Conservation (phyloP, 306 rosid genomes). For the Inga leiocalycina region DNA sequence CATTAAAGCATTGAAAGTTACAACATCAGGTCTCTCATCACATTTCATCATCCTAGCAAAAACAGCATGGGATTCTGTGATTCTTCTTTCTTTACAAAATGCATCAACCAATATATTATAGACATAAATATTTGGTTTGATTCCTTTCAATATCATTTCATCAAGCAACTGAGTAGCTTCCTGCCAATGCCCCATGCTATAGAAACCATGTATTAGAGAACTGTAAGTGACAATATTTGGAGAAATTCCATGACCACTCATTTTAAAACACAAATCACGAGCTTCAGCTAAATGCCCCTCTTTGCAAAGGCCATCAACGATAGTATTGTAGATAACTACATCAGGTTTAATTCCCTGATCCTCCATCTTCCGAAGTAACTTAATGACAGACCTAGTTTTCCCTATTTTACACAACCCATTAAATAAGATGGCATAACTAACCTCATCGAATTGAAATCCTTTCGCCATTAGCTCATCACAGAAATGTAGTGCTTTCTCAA, state of each 20-base stretch:
- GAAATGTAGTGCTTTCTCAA: not conserved
- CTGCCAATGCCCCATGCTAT: slow-evolving; percentile 19
- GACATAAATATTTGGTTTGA: slow-evolving; percentile 25
- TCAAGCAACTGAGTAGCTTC: slow-evolving; percentile 16
- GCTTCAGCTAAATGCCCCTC: slow-evolving; percentile 22
- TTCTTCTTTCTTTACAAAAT: slow-evolving; percentile 14
- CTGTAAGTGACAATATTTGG: slow-evolving; percentile 14
- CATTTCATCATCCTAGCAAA: slow-evolving; percentile 9
- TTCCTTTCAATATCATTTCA: slow-evolving; percentile 14
- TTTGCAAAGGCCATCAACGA: slow-evolving; percentile 30
- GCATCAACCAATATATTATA: slow-evolving; percentile 24
- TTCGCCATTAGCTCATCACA: not conserved
- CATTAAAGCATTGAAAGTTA: slow-evolving; percentile 20
- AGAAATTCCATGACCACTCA: not conserved
- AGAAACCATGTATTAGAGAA: slow-evolving; percentile 24
- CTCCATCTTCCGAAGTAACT: not conserved
- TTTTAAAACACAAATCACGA: not conserved
- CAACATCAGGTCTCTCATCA: not conserved
- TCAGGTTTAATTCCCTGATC: not conserved
- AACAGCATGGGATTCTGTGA: not conserved
- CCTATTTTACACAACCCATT: not conserved
- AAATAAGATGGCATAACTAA: slow-evolving; percentile 2
- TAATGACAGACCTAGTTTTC: not conserved
- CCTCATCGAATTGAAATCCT: not conserved
- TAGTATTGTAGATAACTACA: not conserved